Evolutionary conservation across 1,139 yeast genomes (phyloP).

Genomic region (Hemisphaericaspora subhashii): DNA sequence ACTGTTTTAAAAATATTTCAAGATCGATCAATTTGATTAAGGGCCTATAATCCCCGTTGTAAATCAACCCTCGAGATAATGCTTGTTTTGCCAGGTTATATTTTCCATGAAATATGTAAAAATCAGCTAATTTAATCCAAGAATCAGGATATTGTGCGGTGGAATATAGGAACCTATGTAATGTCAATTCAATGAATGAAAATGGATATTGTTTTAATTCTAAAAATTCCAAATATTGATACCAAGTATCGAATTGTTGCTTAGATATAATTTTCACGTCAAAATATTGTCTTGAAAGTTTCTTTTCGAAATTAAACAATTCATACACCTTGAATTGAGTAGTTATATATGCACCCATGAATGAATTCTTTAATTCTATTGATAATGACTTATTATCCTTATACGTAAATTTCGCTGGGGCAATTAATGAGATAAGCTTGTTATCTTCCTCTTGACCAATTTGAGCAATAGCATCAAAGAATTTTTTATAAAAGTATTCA

Average conservation of each 20-base stretch:
- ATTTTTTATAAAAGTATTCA: slow-evolving; percentile 49
- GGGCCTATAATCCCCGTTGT: slow-evolving; percentile 24
- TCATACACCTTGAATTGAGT: slow-evolving; percentile 63
- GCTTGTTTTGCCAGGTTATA: slow-evolving; percentile 36
- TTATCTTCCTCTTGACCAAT: slow-evolving; percentile 26
- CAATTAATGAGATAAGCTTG: slow-evolving; percentile 17
- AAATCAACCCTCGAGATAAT: slow-evolving; percentile 32
- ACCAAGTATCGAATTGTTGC: slow-evolving; percentile 60
- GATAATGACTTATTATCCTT: slow-evolving; percentile 19
- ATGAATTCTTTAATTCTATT: slow-evolving; percentile 43
- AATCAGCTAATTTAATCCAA: slow-evolving; percentile 65
- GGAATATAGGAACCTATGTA: slow-evolving; percentile 57
- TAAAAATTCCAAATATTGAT: slow-evolving; percentile 55
- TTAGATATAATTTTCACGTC: slow-evolving; percentile 41
- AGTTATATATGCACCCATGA: slow-evolving; percentile 54
- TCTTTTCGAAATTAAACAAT: slow-evolving; percentile 62
- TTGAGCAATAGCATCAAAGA: slow-evolving; percentile 42
- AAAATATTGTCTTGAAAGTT: slow-evolving; percentile 52
- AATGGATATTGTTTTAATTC: slow-evolving; percentile 38
- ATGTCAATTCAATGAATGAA: slow-evolving; percentile 38
- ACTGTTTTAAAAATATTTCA: slow-evolving; percentile 31
- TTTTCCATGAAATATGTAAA: slow-evolving; percentile 29
- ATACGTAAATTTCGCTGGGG: slow-evolving; percentile 22
- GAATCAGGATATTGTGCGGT: slow-evolving; percentile 54
- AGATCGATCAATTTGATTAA: slow-evolving; percentile 42